Evolutionary conservation across 2,329 filamentous ascomycete genomes (phyloP), one percentile per base, ranked within the genome.

Genomic region (Exserohilum turcica): DNA sequence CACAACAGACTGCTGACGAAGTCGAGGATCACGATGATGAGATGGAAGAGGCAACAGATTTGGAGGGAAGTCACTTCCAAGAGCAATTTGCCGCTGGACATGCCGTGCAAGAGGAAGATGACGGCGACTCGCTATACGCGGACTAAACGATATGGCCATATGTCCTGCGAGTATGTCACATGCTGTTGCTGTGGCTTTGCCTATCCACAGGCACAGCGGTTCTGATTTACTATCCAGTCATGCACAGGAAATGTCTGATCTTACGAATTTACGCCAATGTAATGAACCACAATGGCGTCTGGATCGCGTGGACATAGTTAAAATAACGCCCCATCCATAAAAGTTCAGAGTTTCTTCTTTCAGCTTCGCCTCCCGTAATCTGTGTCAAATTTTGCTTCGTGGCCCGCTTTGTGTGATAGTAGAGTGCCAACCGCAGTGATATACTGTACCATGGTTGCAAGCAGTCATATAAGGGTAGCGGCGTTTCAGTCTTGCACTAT

Each of bases 41-140:
- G 8, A 43, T 39, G 13, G 39, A 56, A 18, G 49, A 39, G 5
- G 48, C 50, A 12, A 27, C 31, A 5, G 35, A 13, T 2, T 28
- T 43, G 18, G 53, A 60, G 19, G 50, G 54, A 3, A 58, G 53
- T 1, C 60, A 67, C 21, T 68, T 68, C 36, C 59, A 66, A 8
- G 64, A 70, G 45, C 63, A 70, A 43, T 60, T 66, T 31, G 61
- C 54, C n/a, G 58, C 61, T 43, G 63, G 54, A 2, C 48, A 57
- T 27, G 43, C 39, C 19, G 48, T 43, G 33, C 42, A 50, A 10
- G 52, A 48, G 12, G 52, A 57, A 4, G 54, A 61, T 21, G 64
- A 63, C 10, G 46, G 54, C 5, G 61, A 68, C 32, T 65, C 58
- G 10, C 56, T 70, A 24, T 64, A 67, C 44, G 64, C 49, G 12